Evolutionary conservation across 2,329 filamentous ascomycete genomes (phyloP), one percentile per base, ranked within the genome.

Genomic region (Aureobasidium pullulans): DNA sequence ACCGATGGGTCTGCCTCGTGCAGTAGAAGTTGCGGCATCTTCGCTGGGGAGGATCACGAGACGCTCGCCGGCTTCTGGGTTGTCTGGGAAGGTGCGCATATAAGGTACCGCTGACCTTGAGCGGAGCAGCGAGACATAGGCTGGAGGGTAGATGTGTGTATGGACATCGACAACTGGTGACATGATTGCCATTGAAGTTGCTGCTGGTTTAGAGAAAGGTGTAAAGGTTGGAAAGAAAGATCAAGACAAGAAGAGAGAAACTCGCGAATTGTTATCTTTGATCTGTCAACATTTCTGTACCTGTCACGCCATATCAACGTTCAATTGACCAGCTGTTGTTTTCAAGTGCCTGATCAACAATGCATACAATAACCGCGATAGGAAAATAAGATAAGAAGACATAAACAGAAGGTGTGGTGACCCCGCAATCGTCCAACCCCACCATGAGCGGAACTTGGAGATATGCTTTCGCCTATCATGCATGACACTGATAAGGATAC

Each of bases 1-100:
- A 23, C 90, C 93, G 44, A 96, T 84, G 3, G 92, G 91, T 3
- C 92, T 85, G 39, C 91, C 92, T 2, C 89, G 86, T 8, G 69
- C 65, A n/a, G 70, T 72, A 1, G 53, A 34, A 4, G 67, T 69
- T 10, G 67, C 62, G 16, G 66, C 66, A 44, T 64, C 67, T 49
- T 82, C 76, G 54, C 78, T 74, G 2, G 84, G 81, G 5, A 89
- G 77, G 59, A 89, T 84, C 62, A 89, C 84, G 60, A 90, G 81
- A 11, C 87, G 84, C 46, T 84, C 81, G 44, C 83, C 81, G 72
- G 81, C 60, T 3, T 43, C 28, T 10, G 66, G 78, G 72, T 81
- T 60, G 44, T 59, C 39, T 9, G 65, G 78, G 66, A 90, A 90
- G 16, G 78, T 81, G 61, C 87, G 82, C 60, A 92, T 84, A 61